Conservation (phyloP, 345 rosid species). For the Syzygium jambos region DNA sequence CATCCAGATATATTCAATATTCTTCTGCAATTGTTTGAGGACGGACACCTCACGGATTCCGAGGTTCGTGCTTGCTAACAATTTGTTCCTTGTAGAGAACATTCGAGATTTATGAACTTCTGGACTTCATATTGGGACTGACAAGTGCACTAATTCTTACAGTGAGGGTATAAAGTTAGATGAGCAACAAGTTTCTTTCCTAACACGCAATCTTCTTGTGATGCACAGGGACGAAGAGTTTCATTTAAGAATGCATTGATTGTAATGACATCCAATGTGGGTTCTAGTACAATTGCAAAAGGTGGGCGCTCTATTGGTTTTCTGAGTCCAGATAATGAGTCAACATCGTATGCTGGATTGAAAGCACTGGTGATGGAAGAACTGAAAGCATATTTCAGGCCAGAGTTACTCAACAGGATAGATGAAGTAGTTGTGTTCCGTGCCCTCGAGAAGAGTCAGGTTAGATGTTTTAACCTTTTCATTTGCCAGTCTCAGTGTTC, state of each 20-base stretch:
- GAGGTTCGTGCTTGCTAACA: conserved; percentile 41
- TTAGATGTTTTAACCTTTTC: conserved; percentile 17
- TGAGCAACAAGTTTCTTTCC: neutral
- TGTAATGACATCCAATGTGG: conserved; percentile 94
- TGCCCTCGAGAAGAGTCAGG: conserved; percentile 83
- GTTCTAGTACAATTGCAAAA: conserved; percentile 80
- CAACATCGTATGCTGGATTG: conserved; percentile 65
- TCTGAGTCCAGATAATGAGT: conserved; percentile 36
- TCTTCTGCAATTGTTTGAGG: conserved; percentile 95
- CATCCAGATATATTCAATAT: conserved; percentile 97
- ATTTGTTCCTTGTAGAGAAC: neutral
- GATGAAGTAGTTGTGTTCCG: conserved; percentile 93
- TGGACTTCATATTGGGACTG: neutral
- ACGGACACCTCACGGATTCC: conserved; percentile 96
- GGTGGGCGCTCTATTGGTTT: conserved; percentile 77
- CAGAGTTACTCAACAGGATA: conserved; percentile 90
- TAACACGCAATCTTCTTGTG: neutral
- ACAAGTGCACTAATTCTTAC: neutral
- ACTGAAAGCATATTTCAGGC: conserved; percentile 84
- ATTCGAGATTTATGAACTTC: neutral
- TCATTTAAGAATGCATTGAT: conserved; percentile 90
- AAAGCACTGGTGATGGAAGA: conserved; percentile 74
- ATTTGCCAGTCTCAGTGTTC: neutral
- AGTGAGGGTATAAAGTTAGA: neutral
- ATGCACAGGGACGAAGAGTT: conserved; percentile 73